Conservation (phyloP, 2,329 filamentous ascomycete genomes). For the Chrysoporthe austroafricana region DNA sequence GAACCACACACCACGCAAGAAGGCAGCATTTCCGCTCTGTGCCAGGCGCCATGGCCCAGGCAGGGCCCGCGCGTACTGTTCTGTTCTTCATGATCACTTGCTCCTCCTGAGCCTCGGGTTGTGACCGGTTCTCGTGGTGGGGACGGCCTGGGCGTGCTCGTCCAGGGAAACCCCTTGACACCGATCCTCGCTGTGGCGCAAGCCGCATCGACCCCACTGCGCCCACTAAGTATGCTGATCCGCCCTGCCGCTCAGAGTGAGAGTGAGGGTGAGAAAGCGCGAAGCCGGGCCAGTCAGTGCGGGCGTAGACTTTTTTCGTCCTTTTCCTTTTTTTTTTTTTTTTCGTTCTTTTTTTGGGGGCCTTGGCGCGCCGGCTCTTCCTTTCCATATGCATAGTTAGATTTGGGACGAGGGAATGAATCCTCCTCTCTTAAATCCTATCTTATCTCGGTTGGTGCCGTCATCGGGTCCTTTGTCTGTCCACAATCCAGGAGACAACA, state of each 20-base stretch:
- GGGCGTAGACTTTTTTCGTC: neutral
- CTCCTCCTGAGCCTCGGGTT: too few species aligned
- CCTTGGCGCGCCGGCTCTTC: neutral
- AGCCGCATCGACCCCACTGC: neutral
- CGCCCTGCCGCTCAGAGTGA: neutral
- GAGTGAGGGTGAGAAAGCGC: neutral
- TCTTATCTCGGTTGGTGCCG: conserved; percentile 6
- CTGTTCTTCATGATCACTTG: too few species aligned
- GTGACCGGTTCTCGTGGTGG: neutral
- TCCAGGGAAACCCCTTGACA: neutral
- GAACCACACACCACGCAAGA: too few species aligned
- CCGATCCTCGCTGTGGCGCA: neutral
- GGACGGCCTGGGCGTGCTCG: neutral
- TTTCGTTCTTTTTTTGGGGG: neutral
- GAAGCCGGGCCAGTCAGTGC: neutral
- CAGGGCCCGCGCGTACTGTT: too few species aligned
- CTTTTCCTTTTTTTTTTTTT: neutral
- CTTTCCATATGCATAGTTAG: neutral
- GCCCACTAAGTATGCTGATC: neutral
- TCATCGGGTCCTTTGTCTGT: neutral
- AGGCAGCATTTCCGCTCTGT: too few species aligned
- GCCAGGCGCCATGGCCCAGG: too few species aligned
- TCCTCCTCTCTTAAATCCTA: neutral
- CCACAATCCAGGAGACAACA: neutral
- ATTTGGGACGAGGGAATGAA: neutral